Conservation (phyloP, 768 basidiomycete species). For the Pilatotrama ljubarskyi region DNA sequence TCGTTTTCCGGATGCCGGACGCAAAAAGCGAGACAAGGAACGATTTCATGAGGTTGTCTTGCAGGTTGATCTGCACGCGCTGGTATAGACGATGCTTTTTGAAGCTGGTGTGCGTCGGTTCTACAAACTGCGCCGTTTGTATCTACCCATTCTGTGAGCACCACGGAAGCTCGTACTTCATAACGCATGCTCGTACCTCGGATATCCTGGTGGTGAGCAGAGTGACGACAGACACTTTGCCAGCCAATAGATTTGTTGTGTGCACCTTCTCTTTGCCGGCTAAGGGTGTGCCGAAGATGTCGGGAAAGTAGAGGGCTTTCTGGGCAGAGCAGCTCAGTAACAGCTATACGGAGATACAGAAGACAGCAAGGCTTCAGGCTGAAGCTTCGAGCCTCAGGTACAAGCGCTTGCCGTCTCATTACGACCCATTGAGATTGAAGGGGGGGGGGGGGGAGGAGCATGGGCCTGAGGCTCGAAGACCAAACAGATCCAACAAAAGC, state of each 20-base stretch:
- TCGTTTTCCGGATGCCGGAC: slow-evolving; percentile 63
- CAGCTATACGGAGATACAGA: neutral
- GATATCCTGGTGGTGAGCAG: slow-evolving; percentile 88
- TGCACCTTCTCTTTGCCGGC: slow-evolving; percentile 55
- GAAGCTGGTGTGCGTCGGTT: slow-evolving; percentile 55
- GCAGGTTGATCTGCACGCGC: slow-evolving; percentile 86
- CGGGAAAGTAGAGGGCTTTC: slow-evolving; percentile 92
- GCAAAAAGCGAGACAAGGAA: slow-evolving; percentile 85
- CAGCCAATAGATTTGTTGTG: slow-evolving; percentile 75
- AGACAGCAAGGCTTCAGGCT: neutral
- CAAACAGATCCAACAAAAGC: no score
- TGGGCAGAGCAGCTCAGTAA: slow-evolving; percentile 33
- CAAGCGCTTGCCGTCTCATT: no score
- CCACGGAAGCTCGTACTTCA: neutral
- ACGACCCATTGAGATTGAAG: no score
- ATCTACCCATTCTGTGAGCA: slow-evolving; percentile 44
- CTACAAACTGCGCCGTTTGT: slow-evolving; percentile 72
- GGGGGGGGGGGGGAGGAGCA: neutral
- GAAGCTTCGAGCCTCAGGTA: no score
- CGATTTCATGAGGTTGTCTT: slow-evolving; percentile 91
- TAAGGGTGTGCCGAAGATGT: slow-evolving; percentile 74
- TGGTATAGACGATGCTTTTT: slow-evolving; percentile 61
- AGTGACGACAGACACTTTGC: slow-evolving; percentile 75
- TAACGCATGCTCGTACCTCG: slow-evolving; percentile 53
- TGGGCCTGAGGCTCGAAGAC: no score